Evolutionary conservation across 75 land plant genomes (phyloP), one percentile per base, ranked within the genome.

Genomic region (Gnetum montanum): DNA sequence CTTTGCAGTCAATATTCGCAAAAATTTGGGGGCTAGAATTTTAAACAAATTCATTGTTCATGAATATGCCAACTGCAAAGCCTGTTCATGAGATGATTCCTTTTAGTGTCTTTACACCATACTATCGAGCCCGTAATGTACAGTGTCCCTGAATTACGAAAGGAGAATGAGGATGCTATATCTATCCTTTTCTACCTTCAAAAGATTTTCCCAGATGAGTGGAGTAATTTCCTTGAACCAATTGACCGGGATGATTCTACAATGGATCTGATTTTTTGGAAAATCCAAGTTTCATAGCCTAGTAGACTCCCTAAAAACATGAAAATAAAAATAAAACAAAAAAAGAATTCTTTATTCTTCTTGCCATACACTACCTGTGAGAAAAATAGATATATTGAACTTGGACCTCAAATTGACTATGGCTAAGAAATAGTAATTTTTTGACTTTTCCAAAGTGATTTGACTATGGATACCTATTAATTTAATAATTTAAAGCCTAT

Each of bases 21-120:
- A 78, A 46, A 92, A 92, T 58, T 63, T 92, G 38, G 97, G 88
- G 72, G 97, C 97, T 49, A 52, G 61, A 92, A 26, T 92, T 88
- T 70, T 92, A 88, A 41, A 77, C 84, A 19, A 93, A 93, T 58
- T 93, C 94, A 7, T 71, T 93, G 31, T 93, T 93, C 63, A 93
- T 88, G 95, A 58, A 85, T 13, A 82, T 93, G 87, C 84, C 95
- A 37, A 26, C 73, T 1, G 70, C 95, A 43, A 76, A 68, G 40
- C 77, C 86, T 31, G 94, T 85, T 46, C 59, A 57, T 58, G 82
- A 83, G 55, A 88, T 88, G 86, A 47, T 77, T 26, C 84, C 98
- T 46, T 93, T 93, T 66, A 92, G 98, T 77, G 98, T 93, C 12
- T 93, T 89, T 68, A 93, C 90, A 6, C 98, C 95, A 40, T 93